Evolutionary conservation across 2,329 filamentous ascomycete species (phyloP), one percentile per base, ranked within the genome.

Genomic region (Pyrenophora tritici-repentis): DNA sequence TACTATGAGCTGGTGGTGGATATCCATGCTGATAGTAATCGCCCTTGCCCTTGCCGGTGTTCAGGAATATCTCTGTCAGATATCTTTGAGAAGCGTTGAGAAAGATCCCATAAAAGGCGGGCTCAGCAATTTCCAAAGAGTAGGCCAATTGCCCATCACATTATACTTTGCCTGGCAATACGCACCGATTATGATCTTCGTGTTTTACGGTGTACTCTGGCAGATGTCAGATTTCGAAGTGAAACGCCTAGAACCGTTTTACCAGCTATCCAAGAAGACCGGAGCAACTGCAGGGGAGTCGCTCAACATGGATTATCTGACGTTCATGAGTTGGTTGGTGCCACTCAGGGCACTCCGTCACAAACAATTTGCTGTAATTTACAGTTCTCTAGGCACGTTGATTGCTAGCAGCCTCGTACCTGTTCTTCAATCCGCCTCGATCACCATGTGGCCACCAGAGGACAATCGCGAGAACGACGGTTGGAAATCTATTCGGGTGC

Each of bases 271-370:
- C 40, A 68, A 65, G 47, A 69, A 58, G 44, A 64, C 59, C 16
- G 68, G 70, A 48, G 75, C 68, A 48, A 77, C 63, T 13, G 62
- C 77, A 10, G 67, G 62, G 10, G 71, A 73, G 65, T 88, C 85
- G 0, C 81, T 91, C 63, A 90, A 90, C 56, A 86, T 89, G 54
- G 86, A 90, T 68, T 91, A 91, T 53, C 79, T 89, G 37, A 89
- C 87, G 4, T 81, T 84, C 59, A 83, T 87, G 73, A 85, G 81
- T 62, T 84, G 88, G 62, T 72, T 87, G 33, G 80, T 86, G 2
- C 88, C 88, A 0, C 70, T 90, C 4, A 78, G 81, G 38, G 87
- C 87, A 1, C 63, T 89, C 2, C 77, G 77, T 53, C 80, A 83
- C 56, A 79, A 79, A 37, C 88, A 91, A 61, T 88, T 86, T 65